Percentiles rank a stretch among this genome's conserved stretches.
These are phyloP conservation scores for Fusarium papillatum DNA, from an alignment of 2,329 filamentous ascomycete species.

Conservation along the genomic window DNA sequence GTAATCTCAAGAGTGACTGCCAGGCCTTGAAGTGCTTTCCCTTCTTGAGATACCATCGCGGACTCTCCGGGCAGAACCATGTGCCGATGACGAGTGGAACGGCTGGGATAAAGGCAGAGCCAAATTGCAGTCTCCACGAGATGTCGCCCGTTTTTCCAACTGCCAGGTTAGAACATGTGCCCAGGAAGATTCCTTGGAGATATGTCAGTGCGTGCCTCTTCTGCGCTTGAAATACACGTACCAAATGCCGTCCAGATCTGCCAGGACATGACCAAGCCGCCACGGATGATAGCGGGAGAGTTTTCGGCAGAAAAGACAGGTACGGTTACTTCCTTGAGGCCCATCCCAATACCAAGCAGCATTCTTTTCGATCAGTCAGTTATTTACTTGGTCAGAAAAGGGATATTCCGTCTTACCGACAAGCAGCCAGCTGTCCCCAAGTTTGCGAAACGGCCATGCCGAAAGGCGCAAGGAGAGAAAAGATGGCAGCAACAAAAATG, in stretches of 20 bases:
- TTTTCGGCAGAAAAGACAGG: conserved; percentile 68
- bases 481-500: conserved; percentile 74
- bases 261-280: conserved; percentile 67
- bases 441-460: conserved; percentile 70
- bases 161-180: conserved; percentile 74
- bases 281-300: conserved; percentile 64
- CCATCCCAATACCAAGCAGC: conserved; percentile 73
- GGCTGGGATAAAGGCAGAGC: conserved; percentile 75
- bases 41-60: conserved; percentile 77
- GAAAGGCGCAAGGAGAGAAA: conserved; percentile 73
- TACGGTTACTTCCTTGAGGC: conserved; percentile 62
- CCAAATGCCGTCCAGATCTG: conserved; percentile 68
- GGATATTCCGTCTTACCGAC: conserved; percentile 54
- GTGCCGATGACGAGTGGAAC: conserved; percentile 69
- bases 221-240: too few species aligned
- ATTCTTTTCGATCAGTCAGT: conserved; percentile 38
- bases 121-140: conserved; percentile 75
- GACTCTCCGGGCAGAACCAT: conserved; percentile 75
- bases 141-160: conserved; percentile 71
- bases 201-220: too few species aligned
- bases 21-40: conserved; percentile 67
- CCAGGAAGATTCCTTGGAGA: conserved; percentile 69
- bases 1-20: conserved; percentile 66
- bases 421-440: conserved; percentile 70
- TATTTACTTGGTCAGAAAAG: too few species aligned